Conservation (phyloP, 108 stramenopile species). For the Nitzschia putrida region DNA sequence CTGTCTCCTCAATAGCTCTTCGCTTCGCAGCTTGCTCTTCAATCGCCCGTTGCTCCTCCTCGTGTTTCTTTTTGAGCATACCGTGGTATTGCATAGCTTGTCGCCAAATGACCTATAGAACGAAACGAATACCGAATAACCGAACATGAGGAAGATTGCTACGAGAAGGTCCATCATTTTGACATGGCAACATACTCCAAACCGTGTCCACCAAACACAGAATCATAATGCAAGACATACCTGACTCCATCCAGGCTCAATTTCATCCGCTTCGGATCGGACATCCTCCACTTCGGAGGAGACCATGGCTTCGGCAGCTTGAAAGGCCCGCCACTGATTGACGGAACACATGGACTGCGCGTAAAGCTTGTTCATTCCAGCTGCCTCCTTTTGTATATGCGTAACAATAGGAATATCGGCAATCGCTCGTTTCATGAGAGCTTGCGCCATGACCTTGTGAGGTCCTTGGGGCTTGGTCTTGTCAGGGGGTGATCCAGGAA, state of each 20-base stretch:
- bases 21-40: conserved; percentile 56
- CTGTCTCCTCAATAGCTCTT: conserved; percentile 56
- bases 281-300: conserved; percentile 89
- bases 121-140: neutral
- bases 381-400: conserved; percentile 89
- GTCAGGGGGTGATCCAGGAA: conserved; percentile 49
- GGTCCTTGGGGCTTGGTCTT: conserved; percentile 37
- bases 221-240: too few relatives aligned
- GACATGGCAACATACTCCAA: too few relatives aligned
- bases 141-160: too few relatives aligned
- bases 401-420: conserved; percentile 88
- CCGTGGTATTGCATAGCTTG: conserved; percentile 92
- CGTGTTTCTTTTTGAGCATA: conserved; percentile 86
- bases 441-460: conserved; percentile 80
- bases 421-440: conserved; percentile 91
- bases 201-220: too few relatives aligned
- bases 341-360: conserved; percentile 90
- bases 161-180: too few relatives aligned
- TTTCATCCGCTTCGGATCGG: conserved; percentile 86
- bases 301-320: conserved; percentile 83
- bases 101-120: conserved; percentile 78
- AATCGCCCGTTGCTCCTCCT: conserved; percentile 62
- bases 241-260: conserved; percentile 90
- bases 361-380: conserved; percentile 90
- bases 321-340: conserved; percentile 86